These are phyloP conservation scores for Orbilia javanica DNA, from an alignment of 2,329 filamentous ascomycete genomes.

Conservation along the genomic window DNA sequence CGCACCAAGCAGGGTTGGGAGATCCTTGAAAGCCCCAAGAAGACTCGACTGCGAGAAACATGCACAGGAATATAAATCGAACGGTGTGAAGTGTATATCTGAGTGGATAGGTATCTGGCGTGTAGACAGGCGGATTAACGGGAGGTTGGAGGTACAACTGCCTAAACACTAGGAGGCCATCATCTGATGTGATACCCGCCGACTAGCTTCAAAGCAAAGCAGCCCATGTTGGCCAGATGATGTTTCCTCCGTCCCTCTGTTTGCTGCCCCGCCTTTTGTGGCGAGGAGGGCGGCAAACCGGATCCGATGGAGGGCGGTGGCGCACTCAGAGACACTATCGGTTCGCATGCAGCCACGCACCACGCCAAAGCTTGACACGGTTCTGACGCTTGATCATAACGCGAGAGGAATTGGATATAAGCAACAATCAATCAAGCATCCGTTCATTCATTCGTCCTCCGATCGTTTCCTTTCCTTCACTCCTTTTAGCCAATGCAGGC, in stretches of 20 bases:
- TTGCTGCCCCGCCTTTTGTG: constrained; percentile 48
- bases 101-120: background rate
- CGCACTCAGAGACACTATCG: constrained; percentile 34
- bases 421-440: background rate
- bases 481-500: background rate
- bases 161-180: constrained; percentile 44
- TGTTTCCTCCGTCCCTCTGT: background rate
- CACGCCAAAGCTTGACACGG: constrained; percentile 36
- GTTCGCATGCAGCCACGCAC: constrained; percentile 35
- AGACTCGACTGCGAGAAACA: constrained; percentile 13
- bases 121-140: constrained; percentile 11
- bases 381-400: background rate
- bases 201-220: constrained; percentile 25
- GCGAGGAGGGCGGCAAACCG: constrained; percentile 50
- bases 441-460: background rate
- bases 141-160: constrained; percentile 35
- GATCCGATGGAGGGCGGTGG: constrained; percentile 49
- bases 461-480: background rate
- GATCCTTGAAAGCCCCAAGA: constrained; percentile 39
- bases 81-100: background rate
- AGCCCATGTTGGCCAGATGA: constrained; percentile 13
- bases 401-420: background rate
- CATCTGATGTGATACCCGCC: constrained; percentile 45
- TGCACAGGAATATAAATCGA: background rate
- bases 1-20: constrained; percentile 4